Conservation (phyloP, 1,284 basidiomycete species). For the Ganoderma sinense region DNA sequence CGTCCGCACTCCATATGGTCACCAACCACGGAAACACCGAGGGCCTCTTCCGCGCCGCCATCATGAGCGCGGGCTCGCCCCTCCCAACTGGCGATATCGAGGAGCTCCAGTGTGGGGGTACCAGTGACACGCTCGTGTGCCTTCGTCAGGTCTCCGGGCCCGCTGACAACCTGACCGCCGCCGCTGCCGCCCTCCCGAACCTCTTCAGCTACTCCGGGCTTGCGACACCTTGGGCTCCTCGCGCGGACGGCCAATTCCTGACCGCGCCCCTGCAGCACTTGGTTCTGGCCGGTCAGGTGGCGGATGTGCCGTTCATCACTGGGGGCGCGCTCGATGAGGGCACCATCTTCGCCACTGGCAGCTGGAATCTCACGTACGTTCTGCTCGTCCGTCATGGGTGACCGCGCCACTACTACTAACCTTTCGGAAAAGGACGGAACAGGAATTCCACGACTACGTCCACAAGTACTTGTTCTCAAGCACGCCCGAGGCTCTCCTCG, state of each 20-base stretch:
- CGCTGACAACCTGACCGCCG: slow-evolving; percentile 40
- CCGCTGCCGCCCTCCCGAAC: neutral
- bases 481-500: slow-evolving; percentile 11
- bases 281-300: slow-evolving; percentile 34
- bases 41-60: slow-evolving; percentile 44
- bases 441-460: slow-evolving; percentile 17
- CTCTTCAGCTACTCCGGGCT: slow-evolving; percentile 25
- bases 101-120: slow-evolving; percentile 42
- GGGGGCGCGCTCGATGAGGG: no score
- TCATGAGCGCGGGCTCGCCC: no score
- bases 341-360: slow-evolving; percentile 36
- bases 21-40: slow-evolving; percentile 41
- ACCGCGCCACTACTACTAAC: neutral
- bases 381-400: neutral
- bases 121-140: slow-evolving; percentile 48
- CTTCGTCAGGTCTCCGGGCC: slow-evolving; percentile 52
- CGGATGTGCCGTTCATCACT: slow-evolving; percentile 25
- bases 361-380: slow-evolving; percentile 22
- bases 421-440: slow-evolving; percentile 17
- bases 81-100: slow-evolving; percentile 40
- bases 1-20: slow-evolving; percentile 44
- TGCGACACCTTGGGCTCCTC: slow-evolving; percentile 41
- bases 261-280: slow-evolving; percentile 34
- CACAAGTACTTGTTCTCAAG: slow-evolving; percentile 18
- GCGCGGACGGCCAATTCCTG: slow-evolving; percentile 45